phyloP scores from a whole-genome alignment of 2,329 filamentous ascomycete species.

The Fusarium siculi region DNA sequence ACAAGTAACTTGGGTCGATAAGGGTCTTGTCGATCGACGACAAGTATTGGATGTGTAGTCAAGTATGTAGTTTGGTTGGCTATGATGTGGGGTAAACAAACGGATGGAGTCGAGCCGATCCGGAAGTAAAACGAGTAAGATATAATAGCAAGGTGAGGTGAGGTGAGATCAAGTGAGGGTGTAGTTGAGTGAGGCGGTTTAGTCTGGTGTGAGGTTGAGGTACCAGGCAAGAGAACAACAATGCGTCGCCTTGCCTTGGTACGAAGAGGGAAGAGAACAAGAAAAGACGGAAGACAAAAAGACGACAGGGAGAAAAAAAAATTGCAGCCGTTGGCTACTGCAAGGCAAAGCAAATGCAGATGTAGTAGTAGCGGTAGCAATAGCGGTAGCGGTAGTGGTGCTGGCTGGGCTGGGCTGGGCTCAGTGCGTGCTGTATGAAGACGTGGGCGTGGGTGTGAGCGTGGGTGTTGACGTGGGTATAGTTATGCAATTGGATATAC shows the following conservation, averaged over 20 bases:
- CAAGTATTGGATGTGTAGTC: not conserved
- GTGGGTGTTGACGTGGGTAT: constrained; percentile 21
- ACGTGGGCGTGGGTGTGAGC: constrained; percentile 23
- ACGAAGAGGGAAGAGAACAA: constrained; percentile 23
- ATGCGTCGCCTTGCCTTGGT: constrained; percentile 15
- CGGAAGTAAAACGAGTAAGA: constrained; percentile 15
- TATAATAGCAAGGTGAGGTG: not conserved
- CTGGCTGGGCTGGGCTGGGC: constrained; percentile 42
- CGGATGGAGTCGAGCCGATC: constrained; percentile 30
- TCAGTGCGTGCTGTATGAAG: constrained; percentile 15
- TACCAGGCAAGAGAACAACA: constrained; percentile 19
- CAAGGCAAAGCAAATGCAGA: constrained; percentile 28
- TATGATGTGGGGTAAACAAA: constrained; percentile 44
- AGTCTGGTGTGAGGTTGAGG: constrained; percentile 22
- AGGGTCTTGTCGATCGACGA: constrained; percentile 45
- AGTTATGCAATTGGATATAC: constrained; percentile 30
- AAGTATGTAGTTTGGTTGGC: constrained; percentile 32
- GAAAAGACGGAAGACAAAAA: constrained; percentile 40
- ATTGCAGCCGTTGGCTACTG: constrained; percentile 38
- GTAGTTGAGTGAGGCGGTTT: constrained; percentile 18
- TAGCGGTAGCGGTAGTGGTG: constrained; percentile 25
- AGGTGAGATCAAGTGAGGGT: not conserved
- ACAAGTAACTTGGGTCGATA: constrained; percentile 4
- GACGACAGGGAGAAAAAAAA: constrained; percentile 38
- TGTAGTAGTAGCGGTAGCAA: constrained; percentile 7